Evolutionary conservation across 345 rosid species (phyloP), one percentile per base, ranked within the genome.

Genomic region (Pistacia vera): DNA sequence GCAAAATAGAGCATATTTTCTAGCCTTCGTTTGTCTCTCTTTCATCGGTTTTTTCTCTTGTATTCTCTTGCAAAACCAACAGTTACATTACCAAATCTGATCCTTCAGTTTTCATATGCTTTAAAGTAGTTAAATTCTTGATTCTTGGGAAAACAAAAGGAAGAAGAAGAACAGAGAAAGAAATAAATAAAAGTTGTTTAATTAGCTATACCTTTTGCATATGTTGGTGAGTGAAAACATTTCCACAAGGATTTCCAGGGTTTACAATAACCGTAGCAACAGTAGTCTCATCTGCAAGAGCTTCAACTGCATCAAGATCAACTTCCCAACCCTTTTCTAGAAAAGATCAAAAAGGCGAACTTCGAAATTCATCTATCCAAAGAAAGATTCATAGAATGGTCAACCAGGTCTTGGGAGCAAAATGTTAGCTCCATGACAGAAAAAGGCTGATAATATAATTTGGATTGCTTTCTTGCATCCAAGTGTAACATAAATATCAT

Each of bases 211-310:
- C 93, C 89, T 83, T 75, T 71, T 87, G 76, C 72, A 90, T 85
- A 78, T 92, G 97, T 60, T 86, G 75, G 41, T 82, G 64, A 67
- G 87, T 77, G 78, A 77, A 92, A 72, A 92, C 88, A 72, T 74
- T 89, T 64, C 92, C 97, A 75, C 91, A 85, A 11, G 97, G 89
- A 76, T 88, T 90, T 10, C 91, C 87, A 3, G 93, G 93, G 79
- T 89, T 92, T 4, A 87, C 81, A 65, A 92, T 71, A 12, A 88
- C 91, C 78, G 90, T 79, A 8, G 91, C 93, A 2, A 79, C 87
- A 4, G 94, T 92, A 67, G 85, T 89, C 30, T 87, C 86, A 3
- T 92, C 94, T 3, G 91, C 87, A 68, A 85, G 87, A 63, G 88
- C 76, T 82, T 88, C 88, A 17, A 92, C 77, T 44, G 81, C 84